Evolutionary conservation across 305 asterid species (phyloP).

Genomic region (Fraxinus platypoda): DNA sequence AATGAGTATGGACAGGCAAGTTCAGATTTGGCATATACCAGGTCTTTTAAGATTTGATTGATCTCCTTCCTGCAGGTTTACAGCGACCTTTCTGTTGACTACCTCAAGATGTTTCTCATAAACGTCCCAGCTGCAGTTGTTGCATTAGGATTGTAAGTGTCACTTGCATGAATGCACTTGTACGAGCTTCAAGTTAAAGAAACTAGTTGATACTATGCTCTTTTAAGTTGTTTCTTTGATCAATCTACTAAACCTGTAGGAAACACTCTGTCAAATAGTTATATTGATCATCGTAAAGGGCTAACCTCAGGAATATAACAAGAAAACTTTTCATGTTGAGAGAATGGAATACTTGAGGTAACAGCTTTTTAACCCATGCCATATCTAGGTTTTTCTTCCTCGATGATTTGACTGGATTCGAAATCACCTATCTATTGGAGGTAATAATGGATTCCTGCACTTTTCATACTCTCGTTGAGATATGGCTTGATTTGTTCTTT

Average conservation of each 20-base stretch:
- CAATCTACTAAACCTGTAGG: background rate
- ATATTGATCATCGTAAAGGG: background rate
- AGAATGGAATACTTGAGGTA: background rate
- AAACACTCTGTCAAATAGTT: background rate
- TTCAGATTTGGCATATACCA: background rate
- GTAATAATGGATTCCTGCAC: slow-evolving; percentile 30
- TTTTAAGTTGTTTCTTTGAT: background rate
- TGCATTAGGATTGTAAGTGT: slow-evolving; percentile 88
- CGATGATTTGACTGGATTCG: slow-evolving; percentile 94
- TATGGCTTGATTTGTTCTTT: background rate
- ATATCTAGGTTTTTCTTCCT: slow-evolving; percentile 84
- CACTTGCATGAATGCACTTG: slow-evolving; percentile 10
- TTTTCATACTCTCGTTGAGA: background rate
- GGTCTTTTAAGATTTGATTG: slow-evolving; percentile 1
- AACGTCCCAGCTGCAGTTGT: slow-evolving; percentile 92
- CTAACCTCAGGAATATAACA: background rate
- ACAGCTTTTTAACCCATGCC: slow-evolving; percentile 10
- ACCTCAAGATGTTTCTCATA: slow-evolving; percentile 87
- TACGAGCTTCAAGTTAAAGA: background rate
- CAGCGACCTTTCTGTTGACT: slow-evolving; percentile 89
- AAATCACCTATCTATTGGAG: slow-evolving; percentile 89
- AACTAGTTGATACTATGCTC: background rate
- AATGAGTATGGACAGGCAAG: background rate
- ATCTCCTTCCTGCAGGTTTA: slow-evolving; percentile 61
- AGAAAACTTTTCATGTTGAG: background rate